A percentile compares a stretch with the other conserved stretches of the same genome.
phyloP scores from a whole-genome alignment of 169 alveolate genomes.

The Plasmodium gonderi region DNA sequence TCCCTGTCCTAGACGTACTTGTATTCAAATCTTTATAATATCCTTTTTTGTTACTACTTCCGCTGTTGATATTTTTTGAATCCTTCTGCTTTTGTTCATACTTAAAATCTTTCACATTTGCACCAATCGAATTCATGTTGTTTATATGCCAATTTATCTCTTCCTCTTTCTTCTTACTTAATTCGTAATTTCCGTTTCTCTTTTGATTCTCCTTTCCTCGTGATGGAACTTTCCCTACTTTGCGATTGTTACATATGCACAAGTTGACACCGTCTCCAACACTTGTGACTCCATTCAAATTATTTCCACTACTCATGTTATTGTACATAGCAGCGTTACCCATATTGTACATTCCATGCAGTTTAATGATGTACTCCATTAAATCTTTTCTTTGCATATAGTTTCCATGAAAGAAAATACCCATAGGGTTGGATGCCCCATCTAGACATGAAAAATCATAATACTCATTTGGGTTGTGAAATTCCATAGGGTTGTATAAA shows the following conservation, averaged over 20 bases:
- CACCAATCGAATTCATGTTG: not conserved
- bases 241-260: not conserved
- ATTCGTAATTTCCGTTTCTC: not conserved
- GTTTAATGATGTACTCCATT: slow-evolving; percentile 18
- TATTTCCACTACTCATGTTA: not conserved
- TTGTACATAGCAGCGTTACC: not conserved
- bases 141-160: not conserved
- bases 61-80: not conserved
- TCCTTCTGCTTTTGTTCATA: slow-evolving; percentile 10
- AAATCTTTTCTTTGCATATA: not conserved
- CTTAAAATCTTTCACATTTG: not conserved
- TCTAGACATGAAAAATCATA: slow-evolving; percentile 14
- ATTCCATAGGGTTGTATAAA: not conserved
- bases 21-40: not conserved
- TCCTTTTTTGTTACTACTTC: slow-evolving; percentile 2
- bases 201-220: not conserved
- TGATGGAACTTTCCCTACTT: not conserved
- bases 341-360: slow-evolving; percentile 30
- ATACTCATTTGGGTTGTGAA: slow-evolving; percentile 18
- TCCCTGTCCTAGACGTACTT: not conserved
- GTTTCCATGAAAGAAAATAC: slow-evolving; percentile 1
- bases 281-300: not conserved
- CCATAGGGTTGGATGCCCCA: not conserved
- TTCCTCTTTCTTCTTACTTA: not conserved
- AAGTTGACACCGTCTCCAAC: not conserved